Base-by-base conservation (phyloP, 345 rosid species). In the Odontarrhena argentea region DNA sequence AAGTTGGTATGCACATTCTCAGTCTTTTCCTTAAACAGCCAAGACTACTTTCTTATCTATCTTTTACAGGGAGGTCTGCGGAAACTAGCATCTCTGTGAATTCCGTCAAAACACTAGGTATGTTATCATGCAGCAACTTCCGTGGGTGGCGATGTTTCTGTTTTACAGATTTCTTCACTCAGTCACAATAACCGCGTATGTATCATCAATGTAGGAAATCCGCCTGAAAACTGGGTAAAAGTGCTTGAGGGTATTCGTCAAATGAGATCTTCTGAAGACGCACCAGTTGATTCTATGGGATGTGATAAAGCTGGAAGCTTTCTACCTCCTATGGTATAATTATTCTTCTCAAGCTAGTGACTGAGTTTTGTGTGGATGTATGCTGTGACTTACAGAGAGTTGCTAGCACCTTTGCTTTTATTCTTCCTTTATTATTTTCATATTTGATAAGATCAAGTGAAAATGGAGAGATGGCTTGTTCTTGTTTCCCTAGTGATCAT, bases 221-320 rank as follows among this genome's bases (percentile, higher is more conserved):
- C 73, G 10, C 79, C 76, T 70, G 72, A 65, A 9, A 60, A 70
- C 58, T 76, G 76, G 79, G 54, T 59, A 2, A 1, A 65, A 66
- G 76, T 70, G 54, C 69, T 71, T 2, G 69, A 66, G 30, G 76
- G 76, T 48, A 76, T 76, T 59, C 73, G 79, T 30, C 35, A 76
- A 53, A 76, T 76, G 76, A 71, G 79, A 71, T 59, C 73, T 54
- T 76, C 73, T 60, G 76, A 50, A 66, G 79, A 76, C 2, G 79
- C 79, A 47, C 79, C 73, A n/a, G 79, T 76, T 53, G 79, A 76
- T 62, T 64, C 79, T 10, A 70, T 70, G 79, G 79, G 79, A 12
- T 70, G 79, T 61, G 76, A 76, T 67, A 76, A 76, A 61, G 79
- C 76, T 7, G 79, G 79, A 46, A 76, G 68, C 53, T 65, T 70